A percentile compares a stretch with the other conserved stretches of the same genome.
Conservation (phyloP, 495 filamentous ascomycete species). For the Glarea lozoyensis region DNA sequence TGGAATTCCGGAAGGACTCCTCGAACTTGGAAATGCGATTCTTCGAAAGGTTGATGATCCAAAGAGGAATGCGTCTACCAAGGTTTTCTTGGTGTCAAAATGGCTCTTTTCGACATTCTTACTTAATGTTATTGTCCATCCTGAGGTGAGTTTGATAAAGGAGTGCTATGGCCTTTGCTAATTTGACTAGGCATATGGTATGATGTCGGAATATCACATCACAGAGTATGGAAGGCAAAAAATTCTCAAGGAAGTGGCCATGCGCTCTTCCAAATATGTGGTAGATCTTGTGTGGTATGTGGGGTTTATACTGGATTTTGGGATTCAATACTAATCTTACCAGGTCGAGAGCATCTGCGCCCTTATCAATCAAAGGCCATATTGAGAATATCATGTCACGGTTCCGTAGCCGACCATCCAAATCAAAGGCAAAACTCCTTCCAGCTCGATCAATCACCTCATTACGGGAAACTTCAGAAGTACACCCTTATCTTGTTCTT, state of each 20-base stretch:
- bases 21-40: constrained; percentile 76
- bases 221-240: constrained; percentile 81
- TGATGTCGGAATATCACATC: constrained; percentile 87
- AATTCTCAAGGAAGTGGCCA: constrained; percentile 75
- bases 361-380: constrained; percentile 58
- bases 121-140: constrained; percentile 74
- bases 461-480: constrained; percentile 57
- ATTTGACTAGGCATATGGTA: constrained; percentile 58
- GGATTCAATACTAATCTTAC: not conserved
- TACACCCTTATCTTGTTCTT: constrained; percentile 63
- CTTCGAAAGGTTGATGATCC: constrained; percentile 66
- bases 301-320: not conserved
- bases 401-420: constrained; percentile 46
- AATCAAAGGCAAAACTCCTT: constrained; percentile 50
- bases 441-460: constrained; percentile 62
- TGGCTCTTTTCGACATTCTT: constrained; percentile 91
- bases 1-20: constrained; percentile 74
- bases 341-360: constrained; percentile 48
- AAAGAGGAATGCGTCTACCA: constrained; percentile 59
- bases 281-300: constrained; percentile 47
- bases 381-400: constrained; percentile 68
- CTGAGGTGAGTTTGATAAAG: constrained; percentile 55
- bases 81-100: constrained; percentile 73
- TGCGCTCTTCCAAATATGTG: constrained; percentile 67
- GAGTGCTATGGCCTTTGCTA: constrained; percentile 15